A percentile compares a stretch with the other conserved stretches of the same genome.
phyloP scores from a whole-genome alignment of 2,329 filamentous ascomycete genomes.

The Sarocladium kiliense region DNA sequence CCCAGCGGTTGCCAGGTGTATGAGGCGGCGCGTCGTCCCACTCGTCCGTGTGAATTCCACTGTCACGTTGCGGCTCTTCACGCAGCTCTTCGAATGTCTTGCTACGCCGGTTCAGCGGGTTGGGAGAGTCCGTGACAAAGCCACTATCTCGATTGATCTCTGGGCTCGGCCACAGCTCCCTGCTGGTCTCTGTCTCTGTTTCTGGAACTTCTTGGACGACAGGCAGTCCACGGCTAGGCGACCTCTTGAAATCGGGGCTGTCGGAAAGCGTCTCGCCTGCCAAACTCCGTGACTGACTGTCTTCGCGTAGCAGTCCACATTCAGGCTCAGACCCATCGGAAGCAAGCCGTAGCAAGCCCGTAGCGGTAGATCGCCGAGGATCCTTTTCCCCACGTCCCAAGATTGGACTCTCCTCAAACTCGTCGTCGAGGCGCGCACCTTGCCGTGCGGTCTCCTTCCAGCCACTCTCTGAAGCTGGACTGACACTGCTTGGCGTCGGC shows the following conservation, averaged over 20 bases:
- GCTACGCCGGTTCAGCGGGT: conserved; percentile 30
- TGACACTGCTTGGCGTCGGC: conserved; percentile 14
- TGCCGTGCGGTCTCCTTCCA: conserved; percentile 20
- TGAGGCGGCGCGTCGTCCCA: conserved; percentile 28
- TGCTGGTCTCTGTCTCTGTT: conserved; percentile 30
- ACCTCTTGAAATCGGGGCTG: conserved; percentile 31
- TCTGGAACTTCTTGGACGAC: conserved; percentile 48
- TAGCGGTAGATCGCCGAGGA: conserved; percentile 12
- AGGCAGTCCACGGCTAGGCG: conserved; percentile 39
- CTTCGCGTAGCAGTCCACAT: conserved; percentile 26
- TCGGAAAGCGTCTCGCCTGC: conserved; percentile 19
- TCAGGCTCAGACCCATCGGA: conserved; percentile 24
- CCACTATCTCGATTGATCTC: conserved; percentile 33
- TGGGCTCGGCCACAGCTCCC: conserved; percentile 18
- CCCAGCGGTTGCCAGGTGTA: conserved; percentile 16
- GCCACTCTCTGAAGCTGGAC: conserved; percentile 16
- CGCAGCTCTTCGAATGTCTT: conserved; percentile 19
- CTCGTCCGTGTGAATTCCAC: conserved; percentile 51
- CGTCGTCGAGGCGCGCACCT: conserved; percentile 19
- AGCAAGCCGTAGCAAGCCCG: conserved; percentile 25
- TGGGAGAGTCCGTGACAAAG: conserved; percentile 36
- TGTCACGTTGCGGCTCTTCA: conserved; percentile 42
- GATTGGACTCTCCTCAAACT: conserved; percentile 33
- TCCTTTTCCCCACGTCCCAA: conserved; percentile 24
- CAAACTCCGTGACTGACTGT: conserved; percentile 18